A percentile compares a stretch with the other conserved stretches of the same genome.
phyloP scores from a whole-genome alignment of 352 stramenopile species.

The Pythium scleroteichum region DNA sequence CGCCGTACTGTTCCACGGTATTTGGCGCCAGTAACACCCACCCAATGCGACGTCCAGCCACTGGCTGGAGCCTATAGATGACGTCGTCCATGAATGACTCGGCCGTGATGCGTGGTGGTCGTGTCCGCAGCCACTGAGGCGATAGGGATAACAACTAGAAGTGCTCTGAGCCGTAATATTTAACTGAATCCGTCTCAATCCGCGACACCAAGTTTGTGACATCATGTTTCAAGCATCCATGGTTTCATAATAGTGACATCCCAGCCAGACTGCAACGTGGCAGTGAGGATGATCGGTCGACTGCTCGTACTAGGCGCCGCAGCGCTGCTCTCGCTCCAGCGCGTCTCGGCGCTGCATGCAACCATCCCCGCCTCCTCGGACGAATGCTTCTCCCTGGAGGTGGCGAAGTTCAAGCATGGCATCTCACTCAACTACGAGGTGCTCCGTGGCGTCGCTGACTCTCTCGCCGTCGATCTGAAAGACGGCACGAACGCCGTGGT shows the following conservation, averaged over 20 bases:
- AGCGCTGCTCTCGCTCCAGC: conserved; percentile 17
- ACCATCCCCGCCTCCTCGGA: conserved; percentile 38
- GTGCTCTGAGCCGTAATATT: background rate
- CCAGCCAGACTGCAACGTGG: background rate
- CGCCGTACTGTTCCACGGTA: conserved; percentile 23
- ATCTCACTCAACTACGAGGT: conserved; percentile 89
- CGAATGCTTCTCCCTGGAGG: conserved; percentile 80
- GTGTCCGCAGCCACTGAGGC: conserved; percentile 16
- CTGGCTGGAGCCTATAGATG: conserved; percentile 9
- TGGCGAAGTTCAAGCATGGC: conserved; percentile 72
- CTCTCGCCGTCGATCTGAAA: conserved; percentile 64
- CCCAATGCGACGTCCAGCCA: conserved; percentile 20
- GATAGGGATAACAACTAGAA: conserved; percentile 5
- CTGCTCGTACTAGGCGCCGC: conserved; percentile 24
- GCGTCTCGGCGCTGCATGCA: conserved; percentile 43
- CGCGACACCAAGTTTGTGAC: no score
- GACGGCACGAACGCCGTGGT: conserved; percentile 59
- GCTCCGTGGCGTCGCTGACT: conserved; percentile 66
- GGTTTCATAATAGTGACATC: conserved; percentile 14
- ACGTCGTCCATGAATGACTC: conserved; percentile 20
- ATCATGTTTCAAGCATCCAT: no score
- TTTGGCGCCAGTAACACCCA: conserved; percentile 30
- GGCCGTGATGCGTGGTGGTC: conserved; percentile 21
- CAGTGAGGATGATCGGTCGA: conserved; percentile 5
- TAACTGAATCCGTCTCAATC: conserved; percentile 1